Evolutionary conservation across 371 early-diverging fungal species (phyloP).

Genomic region (Rhizopus delemar): DNA sequence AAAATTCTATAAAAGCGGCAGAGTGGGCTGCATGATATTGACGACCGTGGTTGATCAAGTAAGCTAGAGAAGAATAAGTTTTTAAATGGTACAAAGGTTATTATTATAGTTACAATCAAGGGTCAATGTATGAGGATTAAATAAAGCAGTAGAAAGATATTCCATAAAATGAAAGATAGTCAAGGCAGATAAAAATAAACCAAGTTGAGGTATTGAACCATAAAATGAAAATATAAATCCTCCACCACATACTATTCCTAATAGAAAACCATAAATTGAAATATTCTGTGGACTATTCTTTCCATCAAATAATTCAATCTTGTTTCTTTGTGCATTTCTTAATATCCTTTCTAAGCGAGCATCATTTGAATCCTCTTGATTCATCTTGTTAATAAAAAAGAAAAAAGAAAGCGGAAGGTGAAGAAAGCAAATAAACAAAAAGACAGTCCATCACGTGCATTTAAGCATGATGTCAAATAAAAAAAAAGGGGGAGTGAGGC

Average conservation of each 20-base stretch:
- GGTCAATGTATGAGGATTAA: slow-evolving; percentile 59
- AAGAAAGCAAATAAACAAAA: not conserved
- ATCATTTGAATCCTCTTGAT: not conserved
- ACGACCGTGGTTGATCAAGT: slow-evolving; percentile 74
- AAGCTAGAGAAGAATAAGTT: slow-evolving; percentile 50
- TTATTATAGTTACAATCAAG: slow-evolving; percentile 61
- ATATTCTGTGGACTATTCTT: slow-evolving; percentile 75
- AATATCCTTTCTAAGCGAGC: not conserved
- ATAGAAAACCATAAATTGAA: slow-evolving; percentile 62
- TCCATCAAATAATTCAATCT: slow-evolving; percentile 62
- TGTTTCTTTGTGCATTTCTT: slow-evolving; percentile 1
- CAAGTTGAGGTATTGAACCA: slow-evolving; percentile 53
- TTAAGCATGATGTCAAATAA: no score
- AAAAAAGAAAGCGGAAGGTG: not conserved
- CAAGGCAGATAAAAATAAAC: slow-evolving; percentile 64
- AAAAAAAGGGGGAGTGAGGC: not conserved
- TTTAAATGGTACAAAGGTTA: not conserved
- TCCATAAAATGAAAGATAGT: slow-evolving; percentile 77
- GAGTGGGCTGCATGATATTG: slow-evolving; percentile 75
- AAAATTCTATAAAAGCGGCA: slow-evolving; percentile 68
- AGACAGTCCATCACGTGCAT: not conserved
- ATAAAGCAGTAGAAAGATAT: slow-evolving; percentile 78
- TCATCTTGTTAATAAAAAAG: not conserved
- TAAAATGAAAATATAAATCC: slow-evolving; percentile 48
- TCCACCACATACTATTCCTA: slow-evolving; percentile 63